These are phyloP conservation scores for Suillus paluster DNA, from an alignment of 768 basidiomycete species.

Conservation along the genomic window DNA sequence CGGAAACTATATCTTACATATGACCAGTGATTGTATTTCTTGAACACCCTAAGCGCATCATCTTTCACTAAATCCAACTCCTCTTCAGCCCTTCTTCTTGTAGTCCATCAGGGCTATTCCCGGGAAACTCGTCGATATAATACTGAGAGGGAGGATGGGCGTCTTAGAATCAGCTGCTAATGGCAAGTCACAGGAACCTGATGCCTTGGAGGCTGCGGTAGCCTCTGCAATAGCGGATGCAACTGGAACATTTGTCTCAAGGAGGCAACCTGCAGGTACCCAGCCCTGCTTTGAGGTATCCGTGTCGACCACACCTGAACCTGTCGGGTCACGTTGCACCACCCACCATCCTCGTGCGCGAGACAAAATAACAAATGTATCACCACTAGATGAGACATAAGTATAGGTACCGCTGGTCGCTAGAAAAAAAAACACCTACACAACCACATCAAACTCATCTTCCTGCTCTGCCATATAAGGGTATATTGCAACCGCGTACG, in stretches of 20 bases:
- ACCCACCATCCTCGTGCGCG: slow-evolving; percentile 99
- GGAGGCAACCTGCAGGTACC: slow-evolving; percentile 96
- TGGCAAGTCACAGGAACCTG: slow-evolving; percentile 47
- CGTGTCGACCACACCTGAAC: slow-evolving; percentile 76
- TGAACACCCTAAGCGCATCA: slow-evolving; percentile 89
- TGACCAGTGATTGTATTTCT: slow-evolving; percentile 98
- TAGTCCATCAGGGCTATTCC: slow-evolving; percentile 98
- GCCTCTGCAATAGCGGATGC: slow-evolving; percentile 87
- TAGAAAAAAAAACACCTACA: slow-evolving; percentile 58
- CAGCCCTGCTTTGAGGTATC: slow-evolving; percentile 88
- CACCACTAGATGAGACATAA: slow-evolving; percentile 58
- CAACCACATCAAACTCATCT: slow-evolving; percentile 97
- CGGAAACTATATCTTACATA: slow-evolving; percentile 57
- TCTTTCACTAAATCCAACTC: slow-evolving; percentile 91
- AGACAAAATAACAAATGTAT: slow-evolving; percentile 91
- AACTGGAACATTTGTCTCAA: slow-evolving; percentile 92
- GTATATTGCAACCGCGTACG: slow-evolving; percentile 97
- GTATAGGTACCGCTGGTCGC: not conserved
- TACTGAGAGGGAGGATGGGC: slow-evolving; percentile 87
- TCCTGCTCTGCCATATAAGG: slow-evolving; percentile 99
- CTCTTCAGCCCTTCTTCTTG: slow-evolving; percentile 89
- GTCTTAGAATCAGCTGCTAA: slow-evolving; percentile 49
- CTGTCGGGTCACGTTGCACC: slow-evolving; percentile 91
- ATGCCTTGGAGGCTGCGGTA: slow-evolving; percentile 59
- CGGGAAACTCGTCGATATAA: slow-evolving; percentile 97